Evolutionary conservation across 352 stramenopile genomes (phyloP).

Genomic region (Phytophthora ohioensis): DNA sequence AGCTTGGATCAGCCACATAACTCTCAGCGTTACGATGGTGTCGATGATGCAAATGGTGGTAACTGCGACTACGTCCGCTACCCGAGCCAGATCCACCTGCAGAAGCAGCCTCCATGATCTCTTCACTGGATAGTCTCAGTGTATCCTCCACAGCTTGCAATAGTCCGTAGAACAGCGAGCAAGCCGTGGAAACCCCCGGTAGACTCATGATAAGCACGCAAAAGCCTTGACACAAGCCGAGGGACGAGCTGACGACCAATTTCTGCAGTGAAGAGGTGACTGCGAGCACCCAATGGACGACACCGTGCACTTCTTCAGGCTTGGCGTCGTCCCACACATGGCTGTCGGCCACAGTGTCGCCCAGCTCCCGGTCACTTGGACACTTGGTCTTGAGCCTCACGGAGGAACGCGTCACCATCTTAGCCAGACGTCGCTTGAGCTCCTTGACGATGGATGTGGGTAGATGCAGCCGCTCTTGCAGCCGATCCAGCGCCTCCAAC

Average conservation of each 20-base stretch:
- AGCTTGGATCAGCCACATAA: conserved; percentile 72
- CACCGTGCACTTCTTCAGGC: conserved; percentile 69
- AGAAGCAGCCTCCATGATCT: conserved; percentile 45
- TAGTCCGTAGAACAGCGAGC: conserved; percentile 73
- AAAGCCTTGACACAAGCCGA: conserved; percentile 72
- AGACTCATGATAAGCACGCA: conserved; percentile 84
- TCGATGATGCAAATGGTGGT: conserved; percentile 44
- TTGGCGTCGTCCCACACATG: conserved; percentile 59
- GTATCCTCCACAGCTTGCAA: conserved; percentile 79
- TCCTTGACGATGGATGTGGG: conserved; percentile 78
- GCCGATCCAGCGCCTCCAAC: conserved; percentile 74
- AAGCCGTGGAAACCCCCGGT: conserved; percentile 73
- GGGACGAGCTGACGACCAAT: conserved; percentile 52
- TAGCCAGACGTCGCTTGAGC: conserved; percentile 69
- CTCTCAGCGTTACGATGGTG: conserved; percentile 47
- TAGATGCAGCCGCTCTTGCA: conserved; percentile 78
- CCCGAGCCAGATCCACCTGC: conserved; percentile 28
- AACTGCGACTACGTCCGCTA: conserved; percentile 39
- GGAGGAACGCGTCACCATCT: conserved; percentile 71
- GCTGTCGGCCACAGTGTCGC: conserved; percentile 64
- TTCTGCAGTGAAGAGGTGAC: conserved; percentile 70
- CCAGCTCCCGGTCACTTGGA: conserved; percentile 41
- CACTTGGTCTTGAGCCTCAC: conserved; percentile 38
- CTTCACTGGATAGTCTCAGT: conserved; percentile 52
- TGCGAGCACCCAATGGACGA: conserved; percentile 73